Conservation (phyloP, 495 filamentous ascomycete species). For the Halenospora varia region DNA sequence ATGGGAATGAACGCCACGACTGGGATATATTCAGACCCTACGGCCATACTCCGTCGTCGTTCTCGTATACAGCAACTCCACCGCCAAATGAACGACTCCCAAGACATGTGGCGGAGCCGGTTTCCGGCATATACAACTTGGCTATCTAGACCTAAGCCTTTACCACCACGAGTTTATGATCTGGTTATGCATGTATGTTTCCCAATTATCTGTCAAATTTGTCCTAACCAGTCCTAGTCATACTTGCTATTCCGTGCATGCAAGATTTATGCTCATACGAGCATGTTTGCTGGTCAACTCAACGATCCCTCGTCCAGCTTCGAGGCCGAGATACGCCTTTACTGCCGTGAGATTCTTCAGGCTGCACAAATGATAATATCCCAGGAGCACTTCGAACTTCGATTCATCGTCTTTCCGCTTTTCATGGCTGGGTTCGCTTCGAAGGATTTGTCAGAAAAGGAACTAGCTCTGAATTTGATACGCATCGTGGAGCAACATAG, state of each 20-base stretch:
- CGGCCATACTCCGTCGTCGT: not conserved
- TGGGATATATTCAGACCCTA: not conserved
- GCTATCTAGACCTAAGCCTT: not conserved
- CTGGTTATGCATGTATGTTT: constrained; percentile 1
- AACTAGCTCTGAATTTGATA: constrained; percentile 46
- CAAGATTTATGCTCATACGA: constrained; percentile 45
- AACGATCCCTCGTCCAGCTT: constrained; percentile 31
- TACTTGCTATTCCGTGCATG: constrained; percentile 42
- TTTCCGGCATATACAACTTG: not conserved
- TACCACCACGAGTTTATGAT: not conserved
- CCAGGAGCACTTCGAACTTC: constrained; percentile 32
- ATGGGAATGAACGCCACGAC: not conserved
- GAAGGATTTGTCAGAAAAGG: constrained; percentile 38
- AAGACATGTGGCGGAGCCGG: not conserved
- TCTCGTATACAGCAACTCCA: not conserved
- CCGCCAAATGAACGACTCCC: not conserved
- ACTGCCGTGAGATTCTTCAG: constrained; percentile 41
- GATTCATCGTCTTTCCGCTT: constrained; percentile 51
- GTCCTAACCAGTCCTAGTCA: not conserved
- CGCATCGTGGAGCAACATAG: constrained; percentile 45
- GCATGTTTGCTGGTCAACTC: constrained; percentile 32
- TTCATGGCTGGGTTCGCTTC: constrained; percentile 52
- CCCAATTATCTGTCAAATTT: constrained; percentile 21
- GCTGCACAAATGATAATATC: constrained; percentile 33
- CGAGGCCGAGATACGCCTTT: constrained; percentile 39